A percentile compares a stretch with the other conserved stretches of the same genome.
phyloP scores from a whole-genome alignment of 1,139 yeast genomes.

The Yamadazyma mexicana region DNA sequence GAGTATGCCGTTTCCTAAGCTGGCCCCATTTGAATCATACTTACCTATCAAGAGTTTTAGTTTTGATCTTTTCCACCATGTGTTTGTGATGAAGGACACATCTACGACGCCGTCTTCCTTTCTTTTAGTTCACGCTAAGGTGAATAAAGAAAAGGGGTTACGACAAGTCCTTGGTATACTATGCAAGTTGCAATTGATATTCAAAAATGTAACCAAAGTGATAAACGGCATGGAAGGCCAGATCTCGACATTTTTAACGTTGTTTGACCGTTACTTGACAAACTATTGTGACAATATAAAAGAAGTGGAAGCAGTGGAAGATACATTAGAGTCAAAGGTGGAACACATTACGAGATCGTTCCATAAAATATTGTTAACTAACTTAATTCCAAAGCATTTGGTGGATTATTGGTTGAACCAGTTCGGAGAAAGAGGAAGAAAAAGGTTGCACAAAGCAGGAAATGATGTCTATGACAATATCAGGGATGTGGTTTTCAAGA shows the following conservation, averaged over 20 bases:
- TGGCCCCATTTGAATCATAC: background rate
- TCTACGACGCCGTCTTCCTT: background rate
- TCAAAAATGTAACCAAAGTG: slow-evolving; percentile 38
- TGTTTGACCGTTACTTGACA: slow-evolving; percentile 36
- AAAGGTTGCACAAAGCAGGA: slow-evolving; percentile 56
- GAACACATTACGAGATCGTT: slow-evolving; percentile 22
- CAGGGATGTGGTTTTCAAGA: slow-evolving; percentile 47
- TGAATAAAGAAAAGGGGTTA: background rate
- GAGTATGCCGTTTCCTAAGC: slow-evolving; percentile 3
- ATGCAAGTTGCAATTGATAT: slow-evolving; percentile 33
- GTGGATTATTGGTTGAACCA: slow-evolving; percentile 48
- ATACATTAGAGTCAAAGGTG: slow-evolving; percentile 4
- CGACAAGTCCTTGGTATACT: slow-evolving; percentile 24
- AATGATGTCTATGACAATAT: slow-evolving; percentile 49
- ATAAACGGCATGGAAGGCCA: slow-evolving; percentile 36
- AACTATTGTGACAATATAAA: slow-evolving; percentile 28
- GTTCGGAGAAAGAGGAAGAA: slow-evolving; percentile 69
- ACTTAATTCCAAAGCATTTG: slow-evolving; percentile 45
- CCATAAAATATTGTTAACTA: slow-evolving; percentile 57
- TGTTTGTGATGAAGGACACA: slow-evolving; percentile 20
- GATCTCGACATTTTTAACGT: slow-evolving; percentile 40
- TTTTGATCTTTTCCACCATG: slow-evolving; percentile 28
- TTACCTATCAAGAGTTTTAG: slow-evolving; percentile 12
- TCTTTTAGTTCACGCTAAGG: slow-evolving; percentile 3
- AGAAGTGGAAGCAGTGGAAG: slow-evolving; percentile 4